phyloP scores from a whole-genome alignment of 768 basidiomycete species.

The Hysterangium stoloniferum region DNA sequence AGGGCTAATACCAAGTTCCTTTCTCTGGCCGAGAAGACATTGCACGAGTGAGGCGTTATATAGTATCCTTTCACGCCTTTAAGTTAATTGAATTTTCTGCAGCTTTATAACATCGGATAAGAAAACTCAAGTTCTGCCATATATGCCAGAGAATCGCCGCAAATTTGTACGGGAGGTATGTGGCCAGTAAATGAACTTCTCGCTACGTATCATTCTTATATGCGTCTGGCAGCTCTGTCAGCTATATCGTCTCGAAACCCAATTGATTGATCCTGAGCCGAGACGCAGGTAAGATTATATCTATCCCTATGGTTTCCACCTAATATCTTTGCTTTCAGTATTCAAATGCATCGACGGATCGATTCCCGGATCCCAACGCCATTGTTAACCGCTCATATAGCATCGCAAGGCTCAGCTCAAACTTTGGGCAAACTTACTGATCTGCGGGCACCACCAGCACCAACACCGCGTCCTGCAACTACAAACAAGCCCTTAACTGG shows the following conservation, averaged over 20 bases:
- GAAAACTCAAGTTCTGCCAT: constrained; percentile 64
- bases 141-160: constrained; percentile 71
- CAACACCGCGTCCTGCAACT: constrained; percentile 12
- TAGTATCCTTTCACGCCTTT: constrained; percentile 13
- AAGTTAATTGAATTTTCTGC: constrained; percentile 4
- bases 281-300: constrained; percentile 45
- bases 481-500: not conserved
- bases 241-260: constrained; percentile 77
- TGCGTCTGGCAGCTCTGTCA: constrained; percentile 22
- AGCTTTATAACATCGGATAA: constrained; percentile 69
- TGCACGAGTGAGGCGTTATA: constrained; percentile 52
- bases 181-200: constrained; percentile 11
- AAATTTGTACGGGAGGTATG: constrained; percentile 77
- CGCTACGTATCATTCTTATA: constrained; percentile 1
- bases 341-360: constrained; percentile 72
- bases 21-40: constrained; percentile 66
- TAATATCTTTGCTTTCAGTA: constrained; percentile 41
- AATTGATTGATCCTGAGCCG: constrained; percentile 89
- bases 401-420: constrained; percentile 24
- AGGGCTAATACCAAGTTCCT: constrained; percentile 60
- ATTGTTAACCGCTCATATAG: constrained; percentile 46
- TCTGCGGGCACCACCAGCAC: constrained; percentile 29
- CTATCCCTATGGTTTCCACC: not conserved
- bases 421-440: constrained; percentile 57
- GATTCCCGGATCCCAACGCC: constrained; percentile 77